Evolutionary conservation across 495 filamentous ascomycete species (phyloP), one percentile per base, ranked within the genome.

Genomic region (Mytilinidion resinicola): DNA sequence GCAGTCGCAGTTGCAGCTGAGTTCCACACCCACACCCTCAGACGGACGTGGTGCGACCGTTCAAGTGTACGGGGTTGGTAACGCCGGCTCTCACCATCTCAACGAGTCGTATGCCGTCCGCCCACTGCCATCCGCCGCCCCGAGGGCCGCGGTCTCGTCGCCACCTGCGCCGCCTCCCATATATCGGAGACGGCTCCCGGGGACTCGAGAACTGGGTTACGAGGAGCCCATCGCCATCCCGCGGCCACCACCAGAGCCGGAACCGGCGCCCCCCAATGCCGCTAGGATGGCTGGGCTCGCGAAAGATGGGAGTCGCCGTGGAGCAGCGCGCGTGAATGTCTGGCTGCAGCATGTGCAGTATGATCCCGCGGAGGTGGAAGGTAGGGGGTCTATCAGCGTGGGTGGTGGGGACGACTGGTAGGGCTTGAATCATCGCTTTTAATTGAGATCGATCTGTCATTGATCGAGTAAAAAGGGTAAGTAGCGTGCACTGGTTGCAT

Each of bases 1-100:
- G 34, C 81, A 84, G 56, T 70, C 72, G 0, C 78, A 12, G 71
- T 73, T 52, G 60, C 75, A 0, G 71, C 74, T 51, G 69, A 67
- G 39, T 70, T 72, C 44, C 8, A 56, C 55, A 30, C 60, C 53
- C 9, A 54, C 52, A 11, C 25, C 38, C n/a, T 63, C 60, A 0
- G 64, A 60, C 35, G 19, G 59, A 21, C 49, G 53, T 34, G 53
- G 57, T 30, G 49, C 52, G 4, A 19, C 39, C 17, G 55, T 63
- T 8, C 52, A 62, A n/a, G 60, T 66, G 12, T 66, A 63, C 36
- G 59, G 64, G 1, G 19, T 63, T 11, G 64, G 64, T 6, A 66
- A 66, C 33, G 51, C 57, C 9, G 60, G 56, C 1, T 10, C 5
- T n/a, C 60, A 66, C 36, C 57, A 63, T 42, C 56, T 66, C 52